Conservation (phyloP, 257 asterid species). For the Striga asiatica region DNA sequence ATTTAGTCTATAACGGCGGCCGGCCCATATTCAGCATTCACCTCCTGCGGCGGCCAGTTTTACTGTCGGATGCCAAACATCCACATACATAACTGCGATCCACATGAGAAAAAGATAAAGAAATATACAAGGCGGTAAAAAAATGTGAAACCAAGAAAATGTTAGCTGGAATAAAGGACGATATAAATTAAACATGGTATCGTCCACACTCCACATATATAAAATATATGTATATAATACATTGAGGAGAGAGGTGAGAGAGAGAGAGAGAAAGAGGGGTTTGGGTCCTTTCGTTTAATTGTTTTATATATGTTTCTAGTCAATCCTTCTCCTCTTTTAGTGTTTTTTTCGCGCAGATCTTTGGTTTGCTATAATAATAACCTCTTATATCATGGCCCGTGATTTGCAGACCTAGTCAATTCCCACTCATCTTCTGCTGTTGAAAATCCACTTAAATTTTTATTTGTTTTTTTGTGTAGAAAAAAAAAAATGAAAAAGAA, state of each 20-base stretch:
- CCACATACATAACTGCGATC: no score
- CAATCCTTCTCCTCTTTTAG: neutral
- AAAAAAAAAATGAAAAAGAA: neutral
- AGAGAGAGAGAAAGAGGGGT: slow-evolving; percentile 12
- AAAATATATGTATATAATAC: neutral
- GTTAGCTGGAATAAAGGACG: slow-evolving; percentile 12
- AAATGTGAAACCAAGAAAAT: neutral
- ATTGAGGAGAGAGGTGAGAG: slow-evolving; percentile 4
- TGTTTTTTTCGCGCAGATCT: slow-evolving; percentile 24
- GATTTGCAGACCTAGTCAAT: slow-evolving; percentile 10
- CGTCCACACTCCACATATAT: no score
- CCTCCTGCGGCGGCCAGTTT: no score
- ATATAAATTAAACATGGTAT: slow-evolving; percentile 21
- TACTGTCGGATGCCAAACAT: no score
- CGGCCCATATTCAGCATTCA: no score
- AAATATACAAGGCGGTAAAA: no score
- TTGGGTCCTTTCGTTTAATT: slow-evolving; percentile 19
- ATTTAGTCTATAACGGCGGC: no score
- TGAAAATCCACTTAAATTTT: neutral
- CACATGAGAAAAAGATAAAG: no score
- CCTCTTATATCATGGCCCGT: neutral
- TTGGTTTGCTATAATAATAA: neutral
- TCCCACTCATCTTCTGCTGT: neutral
- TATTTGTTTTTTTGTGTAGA: no score
- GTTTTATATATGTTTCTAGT: neutral